phyloP scores from a whole-genome alignment of 164 flowering plant genomes.

The Umbilicus rupestris region DNA sequence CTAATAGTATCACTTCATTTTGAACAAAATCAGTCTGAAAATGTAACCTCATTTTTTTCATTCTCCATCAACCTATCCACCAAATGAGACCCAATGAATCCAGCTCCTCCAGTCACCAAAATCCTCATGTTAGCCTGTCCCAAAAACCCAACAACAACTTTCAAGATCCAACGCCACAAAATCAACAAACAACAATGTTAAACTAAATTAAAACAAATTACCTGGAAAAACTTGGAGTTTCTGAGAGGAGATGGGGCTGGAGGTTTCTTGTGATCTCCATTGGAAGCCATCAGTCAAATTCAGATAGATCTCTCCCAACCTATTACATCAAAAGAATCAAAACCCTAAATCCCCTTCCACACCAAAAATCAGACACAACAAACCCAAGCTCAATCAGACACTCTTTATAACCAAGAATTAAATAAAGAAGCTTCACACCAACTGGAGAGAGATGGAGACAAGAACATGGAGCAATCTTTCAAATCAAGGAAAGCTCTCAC shows the following conservation, averaged over 20 bases:
- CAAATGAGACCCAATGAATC: conserved; percentile 63
- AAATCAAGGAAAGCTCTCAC: neutral
- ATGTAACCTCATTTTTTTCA: conserved; percentile 60
- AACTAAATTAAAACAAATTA: conserved; percentile 8
- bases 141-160: neutral
- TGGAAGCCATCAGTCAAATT: conserved; percentile 14
- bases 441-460: neutral
- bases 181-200: neutral
- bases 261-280: conserved; percentile 51
- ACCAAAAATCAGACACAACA: neutral
- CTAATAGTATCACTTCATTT: neutral
- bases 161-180: neutral
- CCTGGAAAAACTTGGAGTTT: conserved; percentile 40
- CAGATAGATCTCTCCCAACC: neutral
- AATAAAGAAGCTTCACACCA: neutral
- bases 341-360: neutral
- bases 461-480: conserved; percentile 1
- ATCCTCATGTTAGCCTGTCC: conserved; percentile 63
- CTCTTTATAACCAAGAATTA: conserved; percentile 1
- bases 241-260: conserved; percentile 76
- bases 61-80: conserved; percentile 62
- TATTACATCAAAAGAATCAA: neutral
- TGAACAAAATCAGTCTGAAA: neutral
- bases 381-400: neutral
- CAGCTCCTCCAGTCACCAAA: conserved; percentile 60